Evolutionary conservation across 2,329 filamentous ascomycete species (phyloP).

Genomic region (Aspergillus brasiliensis): DNA sequence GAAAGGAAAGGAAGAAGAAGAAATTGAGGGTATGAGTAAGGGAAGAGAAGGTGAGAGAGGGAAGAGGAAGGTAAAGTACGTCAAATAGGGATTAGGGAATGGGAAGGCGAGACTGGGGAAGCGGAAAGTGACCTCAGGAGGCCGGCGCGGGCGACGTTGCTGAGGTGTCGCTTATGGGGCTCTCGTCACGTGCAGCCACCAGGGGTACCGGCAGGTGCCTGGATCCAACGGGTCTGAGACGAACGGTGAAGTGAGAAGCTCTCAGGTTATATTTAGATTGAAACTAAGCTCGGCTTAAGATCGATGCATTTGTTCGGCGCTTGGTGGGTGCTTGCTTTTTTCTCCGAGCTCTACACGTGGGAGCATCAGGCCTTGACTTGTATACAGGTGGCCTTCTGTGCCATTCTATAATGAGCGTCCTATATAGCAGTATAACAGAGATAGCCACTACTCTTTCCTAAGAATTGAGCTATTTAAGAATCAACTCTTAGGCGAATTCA

Average conservation of each 20-base stretch:
- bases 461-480: not conserved
- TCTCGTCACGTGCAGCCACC: slow-evolving; percentile 33
- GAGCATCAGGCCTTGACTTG: not conserved
- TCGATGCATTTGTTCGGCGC: not conserved
- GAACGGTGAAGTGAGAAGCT: not conserved
- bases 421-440: not conserved
- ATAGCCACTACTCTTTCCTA: not conserved
- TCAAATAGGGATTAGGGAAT: slow-evolving; percentile 15
- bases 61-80: slow-evolving; percentile 9
- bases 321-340: slow-evolving; percentile 1
- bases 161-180: slow-evolving; percentile 43
- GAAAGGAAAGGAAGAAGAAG: slow-evolving; percentile 22
- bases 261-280: not conserved
- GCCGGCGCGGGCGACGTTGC: slow-evolving; percentile 39
- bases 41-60: slow-evolving; percentile 21
- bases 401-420: not conserved
- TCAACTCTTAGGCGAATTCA: not conserved
- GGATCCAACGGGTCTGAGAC: not conserved
- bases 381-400: slow-evolving; percentile 2
- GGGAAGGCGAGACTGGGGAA: slow-evolving; percentile 30
- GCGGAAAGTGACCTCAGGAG: slow-evolving; percentile 46
- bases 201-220: slow-evolving; percentile 21
- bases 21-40: slow-evolving; percentile 12
- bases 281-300: not conserved
- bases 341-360: not conserved